phyloP scores from a whole-genome alignment of 2,329 filamentous ascomycete genomes.

The Cercospora canescens region DNA sequence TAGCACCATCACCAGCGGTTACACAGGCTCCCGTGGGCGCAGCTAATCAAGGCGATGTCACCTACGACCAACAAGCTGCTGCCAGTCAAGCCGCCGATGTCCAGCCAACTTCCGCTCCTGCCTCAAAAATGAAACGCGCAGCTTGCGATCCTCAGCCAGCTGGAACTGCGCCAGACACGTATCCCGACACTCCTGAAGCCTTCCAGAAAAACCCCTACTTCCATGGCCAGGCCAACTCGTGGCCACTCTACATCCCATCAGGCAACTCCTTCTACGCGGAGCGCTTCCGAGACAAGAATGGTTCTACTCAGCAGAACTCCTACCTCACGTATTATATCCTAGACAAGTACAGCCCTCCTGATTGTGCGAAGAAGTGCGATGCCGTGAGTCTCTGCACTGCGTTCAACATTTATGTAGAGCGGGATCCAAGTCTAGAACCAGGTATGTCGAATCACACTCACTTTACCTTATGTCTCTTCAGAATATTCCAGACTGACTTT shows the following conservation, averaged over 20 bases:
- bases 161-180: constrained; percentile 33
- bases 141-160: constrained; percentile 40
- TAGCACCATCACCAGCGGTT: constrained; percentile 21
- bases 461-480: background rate
- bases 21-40: constrained; percentile 25
- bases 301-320: constrained; percentile 25
- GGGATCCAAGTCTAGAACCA: constrained; percentile 26
- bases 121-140: constrained; percentile 28
- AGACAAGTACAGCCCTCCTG: constrained; percentile 23
- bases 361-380: constrained; percentile 28
- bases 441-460: constrained; percentile 5
- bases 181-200: constrained; percentile 29
- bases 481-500: constrained; percentile 7
- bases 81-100: constrained; percentile 21
- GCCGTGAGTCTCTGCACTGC: constrained; percentile 24
- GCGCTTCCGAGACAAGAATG: constrained; percentile 29
- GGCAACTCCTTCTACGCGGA: constrained; percentile 22
- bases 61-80: constrained; percentile 21
- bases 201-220: constrained; percentile 29
- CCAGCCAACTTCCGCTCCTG: constrained; percentile 21
- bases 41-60: constrained; percentile 17
- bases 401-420: constrained; percentile 32
- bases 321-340: constrained; percentile 31
- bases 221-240: constrained; percentile 22
- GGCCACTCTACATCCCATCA: constrained; percentile 13